Evolutionary conservation across 805 yeast genomes (phyloP), one percentile per base, ranked within the genome.

Genomic region (Candida vartiovaarae): DNA sequence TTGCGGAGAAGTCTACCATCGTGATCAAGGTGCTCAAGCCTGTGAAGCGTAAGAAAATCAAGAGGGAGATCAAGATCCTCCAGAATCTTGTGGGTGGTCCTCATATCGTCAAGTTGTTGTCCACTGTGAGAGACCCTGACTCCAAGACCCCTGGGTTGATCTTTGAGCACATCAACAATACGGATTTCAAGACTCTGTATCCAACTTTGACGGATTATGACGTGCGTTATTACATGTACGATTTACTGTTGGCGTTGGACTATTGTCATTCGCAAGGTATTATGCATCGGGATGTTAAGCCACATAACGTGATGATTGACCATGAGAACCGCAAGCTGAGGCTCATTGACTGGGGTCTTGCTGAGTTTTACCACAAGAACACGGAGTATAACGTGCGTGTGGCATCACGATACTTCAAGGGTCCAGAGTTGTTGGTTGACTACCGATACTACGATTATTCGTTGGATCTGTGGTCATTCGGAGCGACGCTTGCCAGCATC

Each of bases 241-340:
- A 87, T 63, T 69, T 89, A 43, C 71, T 90, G 49, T 80, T 76
- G 54, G 96, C 96, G 9, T 71, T 90, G 53, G 95, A 90, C 60
- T 90, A 77, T 62, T 81, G 89, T 34, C 97, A 90, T 65, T 85
- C 95, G 9, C 84, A 84, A 88, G 97, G 97, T 24, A 87, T 90
- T 47, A 89, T 90, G 80, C 97, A 90, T 60, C 73, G 97, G 60
- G 97, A 90, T 64, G 96, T 90, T 44, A 90, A 90, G 64, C 97
- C 97, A 8, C 95, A 90, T 57, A 90, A 90, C 63, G 85, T 90
- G 50, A 90, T 90, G 96, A 90, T 90, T 53, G 96, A 90, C 63
- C 96, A 86, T 43, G 67, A 73, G 47, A 74, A 72, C 48, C 78
- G 68, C 62, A 78, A 76, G 57, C 67, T 90, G 53, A 75, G 95